Evolutionary conservation across 176 grass and related monocot species (phyloP).

Genomic region (Pharus latifolius): DNA sequence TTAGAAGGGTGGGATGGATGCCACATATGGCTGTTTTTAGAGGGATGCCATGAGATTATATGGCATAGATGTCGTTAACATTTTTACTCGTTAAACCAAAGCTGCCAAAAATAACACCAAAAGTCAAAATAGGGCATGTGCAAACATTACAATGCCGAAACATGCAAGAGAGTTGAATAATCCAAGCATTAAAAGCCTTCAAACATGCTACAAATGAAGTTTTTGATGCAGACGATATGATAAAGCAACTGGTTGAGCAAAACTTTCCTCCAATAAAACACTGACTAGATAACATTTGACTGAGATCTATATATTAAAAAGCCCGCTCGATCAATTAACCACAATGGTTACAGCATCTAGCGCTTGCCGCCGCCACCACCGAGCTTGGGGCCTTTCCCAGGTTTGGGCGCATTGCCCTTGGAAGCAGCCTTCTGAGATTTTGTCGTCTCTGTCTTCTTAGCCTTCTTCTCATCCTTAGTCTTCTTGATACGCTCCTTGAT

Average conservation of each 20-base stretch:
- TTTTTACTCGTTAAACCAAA: no score
- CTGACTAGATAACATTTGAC: neutral
- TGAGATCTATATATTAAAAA: neutral
- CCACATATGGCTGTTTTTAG: no score
- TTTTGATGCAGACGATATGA: neutral
- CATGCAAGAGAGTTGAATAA: no score
- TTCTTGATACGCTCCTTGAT: conserved; percentile 59
- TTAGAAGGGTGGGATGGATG: no score
- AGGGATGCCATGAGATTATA: no score
- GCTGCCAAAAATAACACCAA: no score
- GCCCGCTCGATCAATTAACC: neutral
- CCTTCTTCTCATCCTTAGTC: conserved; percentile 59
- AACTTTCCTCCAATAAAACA: neutral
- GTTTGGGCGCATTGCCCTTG: conserved; percentile 19
- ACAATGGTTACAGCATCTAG: neutral
- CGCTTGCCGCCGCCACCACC: conserved; percentile 56
- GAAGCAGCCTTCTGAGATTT: conserved; percentile 19
- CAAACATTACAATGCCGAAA: no score
- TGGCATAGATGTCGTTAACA: no score
- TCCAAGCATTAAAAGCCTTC: neutral
- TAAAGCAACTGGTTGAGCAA: neutral
- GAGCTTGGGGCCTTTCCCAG: conserved; percentile 29
- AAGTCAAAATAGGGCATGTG: no score
- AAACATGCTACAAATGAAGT: neutral
- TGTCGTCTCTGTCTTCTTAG: conserved; percentile 34